A percentile compares a stretch with the other conserved stretches of the same genome.
These are phyloP conservation scores for Cladosporium sp. DNA, from an alignment of 2,329 filamentous ascomycete species.

Conservation along the genomic window DNA sequence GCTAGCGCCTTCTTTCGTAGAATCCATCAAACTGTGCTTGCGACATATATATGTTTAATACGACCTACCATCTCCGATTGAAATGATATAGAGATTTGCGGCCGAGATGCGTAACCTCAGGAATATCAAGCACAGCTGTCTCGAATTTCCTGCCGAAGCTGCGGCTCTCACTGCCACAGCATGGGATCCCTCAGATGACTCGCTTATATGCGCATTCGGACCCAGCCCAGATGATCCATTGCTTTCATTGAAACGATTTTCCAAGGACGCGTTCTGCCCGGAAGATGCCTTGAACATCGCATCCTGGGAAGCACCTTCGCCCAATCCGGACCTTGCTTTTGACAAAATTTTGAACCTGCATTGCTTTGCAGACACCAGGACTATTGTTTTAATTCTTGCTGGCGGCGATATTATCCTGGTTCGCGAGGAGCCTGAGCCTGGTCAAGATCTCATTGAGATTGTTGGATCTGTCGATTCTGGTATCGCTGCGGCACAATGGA, in stretches of 20 bases:
- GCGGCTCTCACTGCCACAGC: constrained; percentile 69
- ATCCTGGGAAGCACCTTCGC: constrained; percentile 84
- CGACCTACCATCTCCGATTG: background rate
- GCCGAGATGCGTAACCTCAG: constrained; percentile 79
- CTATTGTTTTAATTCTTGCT: constrained; percentile 76
- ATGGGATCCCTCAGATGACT: constrained; percentile 78
- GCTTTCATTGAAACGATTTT: constrained; percentile 65
- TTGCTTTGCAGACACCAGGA: constrained; percentile 75
- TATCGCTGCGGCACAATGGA: constrained; percentile 86
- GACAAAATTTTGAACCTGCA: constrained; percentile 78
- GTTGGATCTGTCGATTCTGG: constrained; percentile 90
- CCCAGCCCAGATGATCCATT: constrained; percentile 65
- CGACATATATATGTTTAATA: background rate
- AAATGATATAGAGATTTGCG: constrained; percentile 1
- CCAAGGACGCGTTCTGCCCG: constrained; percentile 37
- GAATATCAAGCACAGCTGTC: constrained; percentile 67
- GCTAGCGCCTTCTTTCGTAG: constrained; percentile 14
- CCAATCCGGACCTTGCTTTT: constrained; percentile 67
- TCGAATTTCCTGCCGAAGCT: constrained; percentile 52
- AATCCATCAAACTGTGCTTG: constrained; percentile 13
- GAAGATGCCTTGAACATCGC: constrained; percentile 56
- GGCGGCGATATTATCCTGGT: constrained; percentile 89
- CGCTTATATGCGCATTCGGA: constrained; percentile 78
- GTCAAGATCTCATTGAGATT: constrained; percentile 84
- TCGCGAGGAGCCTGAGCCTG: constrained; percentile 62